Base-by-base conservation (phyloP, 441 rosid genomes). In the Flueggea neowawraea region DNA sequence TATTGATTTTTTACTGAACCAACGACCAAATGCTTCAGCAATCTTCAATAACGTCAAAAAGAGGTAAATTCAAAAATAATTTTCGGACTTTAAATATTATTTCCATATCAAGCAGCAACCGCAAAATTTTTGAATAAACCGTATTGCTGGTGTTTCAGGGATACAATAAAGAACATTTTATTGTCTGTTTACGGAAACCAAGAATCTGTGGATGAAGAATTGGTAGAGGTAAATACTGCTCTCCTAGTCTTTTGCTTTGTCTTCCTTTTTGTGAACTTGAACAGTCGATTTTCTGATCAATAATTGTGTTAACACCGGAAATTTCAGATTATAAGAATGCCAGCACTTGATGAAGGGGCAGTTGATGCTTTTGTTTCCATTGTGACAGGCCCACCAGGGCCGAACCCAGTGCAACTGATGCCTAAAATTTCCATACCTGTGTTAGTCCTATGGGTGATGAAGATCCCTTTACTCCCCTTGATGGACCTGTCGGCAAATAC, bases 371-470 rank as follows among this genome's bases (percentile, higher is more conserved):
- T 93, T 65, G 81, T 93, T 45, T 90, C 96, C 11, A 88, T 85
- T 16, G 75, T 93, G 55, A 93, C 97, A 0, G 97, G 98, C 12
- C 97, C 98, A 22, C 97, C 98, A 0, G 97, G 98, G 60, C 98
- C 98, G 4, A 88, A 78, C 63, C 98, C 98, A 0, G 69, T 84
- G 62, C 68, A 75, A 41, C 70, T 93, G 70, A 85, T 93, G 75
- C 92, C 95, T 2, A 65, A 52, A 54, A 76, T 93, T 61, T 62
- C 58, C 11, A 56, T 76, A 58, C 96, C 95, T 22, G 79, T 90
- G 60, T 82, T 93, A 3, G 78, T 88, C 67, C 57, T 93, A 55
- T 93, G 97, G 98, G 97, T 32, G 86, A 88, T 67, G 69, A 86
- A 65, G 98, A 93, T 73, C 85, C 96, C 14, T 75, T 90, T 75